phyloP scores from a whole-genome alignment of 2,329 filamentous ascomycete species.

The Sphaerulina musiva region DNA sequence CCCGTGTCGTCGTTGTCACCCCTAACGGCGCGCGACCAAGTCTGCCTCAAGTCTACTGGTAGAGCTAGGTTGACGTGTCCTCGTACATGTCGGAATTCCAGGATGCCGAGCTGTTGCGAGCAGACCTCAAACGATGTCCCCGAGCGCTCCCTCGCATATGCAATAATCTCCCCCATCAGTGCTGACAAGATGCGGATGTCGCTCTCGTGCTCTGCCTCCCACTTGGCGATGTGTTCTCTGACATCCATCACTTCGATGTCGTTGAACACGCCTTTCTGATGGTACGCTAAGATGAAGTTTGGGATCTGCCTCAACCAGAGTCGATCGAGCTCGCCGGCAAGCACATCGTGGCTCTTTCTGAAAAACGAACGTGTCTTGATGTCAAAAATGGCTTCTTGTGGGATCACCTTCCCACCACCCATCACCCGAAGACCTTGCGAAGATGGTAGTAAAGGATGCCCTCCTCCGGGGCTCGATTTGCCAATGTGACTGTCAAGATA shows the following conservation, averaged over 20 bases:
- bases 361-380: slow-evolving; percentile 46
- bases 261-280: slow-evolving; percentile 41
- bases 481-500: slow-evolving; percentile 36
- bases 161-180: not conserved
- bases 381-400: slow-evolving; percentile 46
- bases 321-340: slow-evolving; percentile 40
- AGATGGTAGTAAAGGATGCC: not conserved
- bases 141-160: not conserved
- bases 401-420: slow-evolving; percentile 25
- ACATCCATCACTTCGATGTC: slow-evolving; percentile 39
- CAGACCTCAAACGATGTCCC: not conserved
- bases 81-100: not conserved
- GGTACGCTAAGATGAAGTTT: slow-evolving; percentile 49
- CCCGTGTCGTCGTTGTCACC: not conserved
- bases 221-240: slow-evolving; percentile 34
- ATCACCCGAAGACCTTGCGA: slow-evolving; percentile 7
- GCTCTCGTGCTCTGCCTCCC: slow-evolving; percentile 38
- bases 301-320: slow-evolving; percentile 49
- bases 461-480: not conserved
- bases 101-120: not conserved
- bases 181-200: not conserved
- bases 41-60: not conserved
- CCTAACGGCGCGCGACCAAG: not conserved
- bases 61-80: not conserved
- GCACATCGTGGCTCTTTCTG: slow-evolving; percentile 29